A percentile compares a stretch with the other conserved stretches of the same genome.
These are phyloP conservation scores for Chrysosporium queenslandicum DNA, from an alignment of 2,329 filamentous ascomycete genomes.

Conservation along the genomic window DNA sequence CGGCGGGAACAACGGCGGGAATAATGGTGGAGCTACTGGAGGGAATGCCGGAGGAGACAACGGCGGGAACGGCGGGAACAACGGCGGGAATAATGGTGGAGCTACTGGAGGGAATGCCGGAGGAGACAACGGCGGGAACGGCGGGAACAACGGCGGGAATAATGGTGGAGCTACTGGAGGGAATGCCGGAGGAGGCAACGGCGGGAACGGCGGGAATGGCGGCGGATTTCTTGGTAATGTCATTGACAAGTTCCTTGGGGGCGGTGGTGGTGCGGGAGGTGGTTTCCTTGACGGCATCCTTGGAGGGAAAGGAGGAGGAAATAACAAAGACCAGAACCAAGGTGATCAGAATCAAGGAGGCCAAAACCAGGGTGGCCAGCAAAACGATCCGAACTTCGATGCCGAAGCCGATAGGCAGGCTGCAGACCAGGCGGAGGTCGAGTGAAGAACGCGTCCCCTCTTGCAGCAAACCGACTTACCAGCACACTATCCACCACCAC, in stretches of 20 bases:
- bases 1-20: background rate
- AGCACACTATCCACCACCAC: too few species aligned
- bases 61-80: slow-evolving; percentile 1
- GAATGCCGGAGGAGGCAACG: background rate
- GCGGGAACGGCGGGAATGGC: background rate
- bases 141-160: background rate
- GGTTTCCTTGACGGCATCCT: slow-evolving; percentile 1
- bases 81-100: background rate
- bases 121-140: background rate
- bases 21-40: background rate
- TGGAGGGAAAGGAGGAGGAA: background rate
- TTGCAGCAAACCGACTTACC: background rate
- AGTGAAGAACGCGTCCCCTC: background rate
- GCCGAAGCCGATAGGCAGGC: background rate
- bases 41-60: background rate
- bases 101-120: background rate
- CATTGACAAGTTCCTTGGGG: background rate
- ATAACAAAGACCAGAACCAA: background rate
- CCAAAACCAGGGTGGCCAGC: background rate
- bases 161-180: background rate
- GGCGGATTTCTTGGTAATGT: background rate
- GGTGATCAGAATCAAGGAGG: background rate
- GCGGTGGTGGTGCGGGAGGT: background rate
- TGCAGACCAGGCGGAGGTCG: slow-evolving; percentile 7
- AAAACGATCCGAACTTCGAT: background rate